Percentiles rank a stretch among this genome's conserved stretches.
phyloP scores from a whole-genome alignment of 2,329 filamentous ascomycete genomes.

The Grosmannia serpens region DNA sequence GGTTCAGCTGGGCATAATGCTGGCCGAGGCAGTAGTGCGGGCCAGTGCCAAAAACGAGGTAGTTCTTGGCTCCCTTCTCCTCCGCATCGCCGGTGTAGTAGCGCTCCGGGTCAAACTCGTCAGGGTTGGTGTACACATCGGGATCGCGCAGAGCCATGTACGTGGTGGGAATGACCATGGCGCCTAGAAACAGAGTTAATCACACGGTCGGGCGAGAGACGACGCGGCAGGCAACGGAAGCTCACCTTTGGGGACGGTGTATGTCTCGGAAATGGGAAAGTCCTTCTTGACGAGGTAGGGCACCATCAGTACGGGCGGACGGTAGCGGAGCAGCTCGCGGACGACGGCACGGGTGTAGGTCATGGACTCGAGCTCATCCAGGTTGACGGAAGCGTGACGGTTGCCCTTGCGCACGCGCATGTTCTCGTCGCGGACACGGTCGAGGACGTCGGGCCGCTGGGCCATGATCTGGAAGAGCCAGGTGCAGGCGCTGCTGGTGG shows the following conservation, averaged over 20 bases:
- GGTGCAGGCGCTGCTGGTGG: constrained; percentile 83
- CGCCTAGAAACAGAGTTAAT: constrained; percentile 34
- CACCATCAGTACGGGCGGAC: constrained; percentile 93
- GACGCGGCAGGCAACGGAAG: neutral
- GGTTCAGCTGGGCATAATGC: constrained; percentile 77
- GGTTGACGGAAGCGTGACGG: constrained; percentile 54
- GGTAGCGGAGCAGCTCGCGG: constrained; percentile 83
- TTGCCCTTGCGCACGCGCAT: constrained; percentile 64
- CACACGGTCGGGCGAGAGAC: neutral
- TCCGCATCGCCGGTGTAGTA: constrained; percentile 88
- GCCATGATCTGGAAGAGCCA: constrained; percentile 95
- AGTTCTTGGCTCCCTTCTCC: constrained; percentile 81
- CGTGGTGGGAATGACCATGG: constrained; percentile 88
- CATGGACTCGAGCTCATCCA: constrained; percentile 83
- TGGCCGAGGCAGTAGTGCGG: constrained; percentile 96
- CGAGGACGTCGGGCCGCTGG: constrained; percentile 83
- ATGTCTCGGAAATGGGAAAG: constrained; percentile 77
- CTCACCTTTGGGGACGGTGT: constrained; percentile 82
- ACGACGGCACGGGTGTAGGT: constrained; percentile 86
- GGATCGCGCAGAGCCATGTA: constrained; percentile 87
- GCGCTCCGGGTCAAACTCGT: constrained; percentile 79
- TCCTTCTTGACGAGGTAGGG: constrained; percentile 91
- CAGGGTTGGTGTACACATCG: constrained; percentile 82
- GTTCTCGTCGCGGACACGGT: constrained; percentile 88
- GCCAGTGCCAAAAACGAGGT: constrained; percentile 87